phyloP scores from a whole-genome alignment of 331 rosid genomes.

The Malus hybrid region DNA sequence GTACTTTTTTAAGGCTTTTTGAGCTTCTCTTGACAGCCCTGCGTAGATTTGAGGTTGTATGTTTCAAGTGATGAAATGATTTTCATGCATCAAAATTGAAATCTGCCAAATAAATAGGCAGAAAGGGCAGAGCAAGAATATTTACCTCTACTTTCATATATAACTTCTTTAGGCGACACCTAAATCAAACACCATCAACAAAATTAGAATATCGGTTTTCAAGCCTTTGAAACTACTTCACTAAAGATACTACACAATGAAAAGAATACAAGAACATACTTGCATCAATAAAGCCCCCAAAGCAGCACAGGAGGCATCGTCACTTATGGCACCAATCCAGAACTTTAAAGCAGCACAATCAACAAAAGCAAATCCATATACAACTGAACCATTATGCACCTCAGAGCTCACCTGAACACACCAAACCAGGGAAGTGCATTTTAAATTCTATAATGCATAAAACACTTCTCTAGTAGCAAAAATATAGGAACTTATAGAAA shows the following conservation, averaged over 20 bases:
- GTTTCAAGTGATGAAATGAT: slow-evolving; percentile 5
- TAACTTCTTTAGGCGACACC: slow-evolving; percentile 93
- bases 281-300: slow-evolving; percentile 90
- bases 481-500: neutral
- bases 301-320: slow-evolving; percentile 77
- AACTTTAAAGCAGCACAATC: slow-evolving; percentile 83
- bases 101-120: neutral
- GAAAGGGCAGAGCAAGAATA: neutral
- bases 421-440: neutral
- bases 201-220: slow-evolving; percentile 14
- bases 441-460: neutral
- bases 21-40: slow-evolving; percentile 81
- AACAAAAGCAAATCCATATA: slow-evolving; percentile 84
- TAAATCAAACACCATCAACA: slow-evolving; percentile 25
- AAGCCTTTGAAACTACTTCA: slow-evolving; percentile 11
- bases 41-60: slow-evolving; percentile 14
- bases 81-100: slow-evolving; percentile 8
- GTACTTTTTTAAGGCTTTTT: slow-evolving; percentile 70
- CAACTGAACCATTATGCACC: slow-evolving; percentile 52
- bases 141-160: slow-evolving; percentile 70
- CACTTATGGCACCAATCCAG: slow-evolving; percentile 82
- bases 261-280: slow-evolving; percentile 38
- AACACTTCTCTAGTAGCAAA: neutral
- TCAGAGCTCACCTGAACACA: slow-evolving; percentile 38
- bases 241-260: slow-evolving; percentile 1